phyloP scores from a whole-genome alignment of 2,329 filamentous ascomycete genomes.

The Penicillium concentricum region DNA sequence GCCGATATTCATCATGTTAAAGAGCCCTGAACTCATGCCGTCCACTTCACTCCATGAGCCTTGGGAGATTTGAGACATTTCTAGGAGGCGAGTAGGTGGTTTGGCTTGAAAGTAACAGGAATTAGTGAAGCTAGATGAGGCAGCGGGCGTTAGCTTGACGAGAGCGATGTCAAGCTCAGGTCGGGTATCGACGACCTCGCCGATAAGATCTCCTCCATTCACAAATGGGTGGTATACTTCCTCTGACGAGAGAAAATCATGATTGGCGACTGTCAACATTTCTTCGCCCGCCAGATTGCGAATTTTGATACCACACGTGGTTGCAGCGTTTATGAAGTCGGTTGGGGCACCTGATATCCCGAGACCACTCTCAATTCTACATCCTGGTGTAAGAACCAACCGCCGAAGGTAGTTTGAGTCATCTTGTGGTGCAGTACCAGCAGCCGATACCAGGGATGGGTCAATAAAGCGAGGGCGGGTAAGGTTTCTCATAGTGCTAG shows the following conservation, averaged over 20 bases:
- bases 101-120: conserved; percentile 12
- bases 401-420: conserved; percentile 11
- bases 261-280: conserved; percentile 5
- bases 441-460: not conserved
- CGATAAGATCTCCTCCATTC: conserved; percentile 3
- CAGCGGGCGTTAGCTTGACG: conserved; percentile 5
- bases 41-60: conserved; percentile 14
- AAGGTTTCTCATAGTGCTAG: conserved; percentile 1
- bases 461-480: conserved; percentile 4
- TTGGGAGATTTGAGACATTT: not conserved
- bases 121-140: conserved; percentile 7
- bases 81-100: not conserved
- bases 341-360: conserved; percentile 1
- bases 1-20: conserved; percentile 5
- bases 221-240: conserved; percentile 6
- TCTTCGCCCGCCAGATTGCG: conserved; percentile 6
- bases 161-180: conserved; percentile 10
- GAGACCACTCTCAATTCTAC: conserved; percentile 7
- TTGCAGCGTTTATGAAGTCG: conserved; percentile 5
- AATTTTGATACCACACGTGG: conserved; percentile 9
- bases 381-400: conserved; percentile 9
- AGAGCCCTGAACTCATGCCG: conserved; percentile 14
- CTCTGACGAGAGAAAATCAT: conserved; percentile 2
- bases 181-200: conserved; percentile 1
- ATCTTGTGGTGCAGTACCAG: conserved; percentile 7